Evolutionary conservation across 345 rosid genomes (phyloP).

Genomic region (Eucalyptus coolabah): DNA sequence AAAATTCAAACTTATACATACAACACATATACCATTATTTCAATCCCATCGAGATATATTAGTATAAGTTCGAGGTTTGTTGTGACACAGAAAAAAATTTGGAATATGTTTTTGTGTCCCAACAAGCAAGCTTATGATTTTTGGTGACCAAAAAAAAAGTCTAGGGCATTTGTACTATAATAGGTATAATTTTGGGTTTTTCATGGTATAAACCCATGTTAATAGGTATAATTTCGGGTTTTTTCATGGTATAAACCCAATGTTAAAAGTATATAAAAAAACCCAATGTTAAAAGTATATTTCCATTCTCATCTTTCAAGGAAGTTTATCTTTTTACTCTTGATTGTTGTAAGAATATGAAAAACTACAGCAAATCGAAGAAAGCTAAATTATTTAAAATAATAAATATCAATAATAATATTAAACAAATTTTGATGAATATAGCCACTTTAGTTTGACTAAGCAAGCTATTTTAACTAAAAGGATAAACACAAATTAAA

Average conservation of each 20-base stretch:
- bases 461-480: background rate
- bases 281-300: background rate
- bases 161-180: background rate
- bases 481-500: background rate
- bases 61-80: background rate
- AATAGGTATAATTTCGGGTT: no score
- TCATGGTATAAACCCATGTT: background rate
- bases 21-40: no score
- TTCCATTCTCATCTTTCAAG: background rate
- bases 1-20: no score
- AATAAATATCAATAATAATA: background rate
- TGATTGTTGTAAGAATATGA: background rate
- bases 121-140: background rate
- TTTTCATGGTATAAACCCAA: background rate
- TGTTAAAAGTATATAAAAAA: background rate
- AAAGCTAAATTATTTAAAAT: background rate
- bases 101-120: background rate
- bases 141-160: no score
- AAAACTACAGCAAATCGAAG: background rate
- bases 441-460: background rate
- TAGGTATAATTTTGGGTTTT: no score
- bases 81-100: background rate
- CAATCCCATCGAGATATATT: background rate
- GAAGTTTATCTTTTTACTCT: background rate
- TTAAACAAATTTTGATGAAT: background rate